Percentiles rank a stretch among this genome's conserved stretches.
Conservation (phyloP, 805 yeast species). For the Saturnispora sekii region DNA sequence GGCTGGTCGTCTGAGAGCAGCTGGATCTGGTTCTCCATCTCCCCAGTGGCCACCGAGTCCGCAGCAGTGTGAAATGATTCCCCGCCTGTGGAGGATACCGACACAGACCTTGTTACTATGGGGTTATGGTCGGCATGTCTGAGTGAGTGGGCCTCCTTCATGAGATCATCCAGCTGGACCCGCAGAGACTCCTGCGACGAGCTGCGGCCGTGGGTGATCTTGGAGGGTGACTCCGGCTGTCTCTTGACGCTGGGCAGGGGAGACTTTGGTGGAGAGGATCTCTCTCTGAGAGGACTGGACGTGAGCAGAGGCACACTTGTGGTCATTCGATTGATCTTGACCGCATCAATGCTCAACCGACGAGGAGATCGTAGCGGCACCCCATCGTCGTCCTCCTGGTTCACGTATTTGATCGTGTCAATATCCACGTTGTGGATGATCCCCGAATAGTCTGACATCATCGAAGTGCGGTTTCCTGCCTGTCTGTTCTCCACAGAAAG, state of each 20-base stretch:
- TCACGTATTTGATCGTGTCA: conserved; percentile 26
- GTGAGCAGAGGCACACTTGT: conserved; percentile 2
- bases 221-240: not conserved
- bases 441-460: conserved; percentile 29
- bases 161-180: conserved; percentile 24
- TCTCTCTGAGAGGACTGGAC: conserved; percentile 4
- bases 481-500: not conserved
- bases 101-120: not conserved
- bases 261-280: conserved; percentile 12
- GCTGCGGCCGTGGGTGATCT: too few relatives aligned
- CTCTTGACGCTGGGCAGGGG: conserved; percentile 8
- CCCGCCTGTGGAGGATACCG: conserved; percentile 4
- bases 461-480: conserved; percentile 23
- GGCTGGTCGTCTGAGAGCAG: too few relatives aligned
- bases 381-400: conserved; percentile 9
- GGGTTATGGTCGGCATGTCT: not conserved
- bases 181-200: conserved; percentile 2
- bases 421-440: conserved; percentile 29
- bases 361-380: conserved; percentile 27
- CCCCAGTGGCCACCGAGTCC: not conserved
- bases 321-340: conserved; percentile 5
- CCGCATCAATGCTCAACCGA: conserved; percentile 14
- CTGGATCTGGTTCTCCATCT: not conserved
- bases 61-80: conserved; percentile 14
- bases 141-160: conserved; percentile 20